Base-by-base conservation (phyloP, 202 grass and related monocot genomes). In the Digitaria exilis region DNA sequence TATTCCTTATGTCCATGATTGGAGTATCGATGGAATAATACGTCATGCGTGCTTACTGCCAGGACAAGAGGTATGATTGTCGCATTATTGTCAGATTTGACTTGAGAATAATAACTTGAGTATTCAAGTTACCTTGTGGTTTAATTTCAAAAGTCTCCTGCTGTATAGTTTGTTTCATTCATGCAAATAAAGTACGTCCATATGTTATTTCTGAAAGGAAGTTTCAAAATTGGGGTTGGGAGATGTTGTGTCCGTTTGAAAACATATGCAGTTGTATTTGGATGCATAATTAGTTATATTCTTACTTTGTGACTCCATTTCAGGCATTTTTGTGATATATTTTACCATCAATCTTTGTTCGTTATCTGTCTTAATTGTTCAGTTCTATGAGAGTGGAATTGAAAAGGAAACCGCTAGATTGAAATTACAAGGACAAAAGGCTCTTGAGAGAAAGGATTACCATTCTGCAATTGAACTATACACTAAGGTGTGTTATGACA, bases 11-110 rank as follows among this genome's bases (percentile, higher is more conserved):
- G 75, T 77, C 4, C 25, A 10, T 63, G 75, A 77, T 77, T 77
- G 57, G 75, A 77, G 25, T 48, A 41, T 77, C 16, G 21, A 62
- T 62, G 75, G 75, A 77, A 77, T 77, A 77, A 46, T 77, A 18
- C 4, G 9, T 77, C 75, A 63, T 30, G 75, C 57, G 21, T 45
- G 29, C 18, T 62, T 43, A 31, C 32, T 77, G 57, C 75, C 57
- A 63, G 30, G 2, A 26, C 71, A 75, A 75, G 25, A 57, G 71
- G 71, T 74, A 55, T 34, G 29, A 18, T 39, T 45, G 24, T 8
- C 16, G 14, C 19, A 8, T 45, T 15, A 45, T 24, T 39, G 8
- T 0, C 2, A 45, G 44, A 61, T 62, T 46, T 45, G 10, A 44
- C 22, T 45, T 61, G 21, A 29, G 34, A 60, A 13, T 16, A 76